Percentiles rank a stretch among this genome's conserved stretches.
Conservation (phyloP, 1,284 basidiomycete genomes). For the Pyrrhoderma lamaoense region DNA sequence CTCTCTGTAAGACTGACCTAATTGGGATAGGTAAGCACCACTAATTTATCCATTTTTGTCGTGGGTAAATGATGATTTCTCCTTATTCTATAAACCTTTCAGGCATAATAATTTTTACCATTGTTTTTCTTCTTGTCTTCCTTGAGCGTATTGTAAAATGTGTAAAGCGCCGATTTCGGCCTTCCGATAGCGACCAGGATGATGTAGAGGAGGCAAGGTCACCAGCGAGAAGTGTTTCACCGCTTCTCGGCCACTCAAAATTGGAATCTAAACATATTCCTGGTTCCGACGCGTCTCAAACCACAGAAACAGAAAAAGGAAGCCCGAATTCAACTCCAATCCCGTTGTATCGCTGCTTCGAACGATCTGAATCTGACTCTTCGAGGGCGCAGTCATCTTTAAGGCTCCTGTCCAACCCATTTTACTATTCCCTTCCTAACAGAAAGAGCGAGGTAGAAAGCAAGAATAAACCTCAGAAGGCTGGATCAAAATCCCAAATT, state of each 20-base stretch:
- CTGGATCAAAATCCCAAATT: neutral
- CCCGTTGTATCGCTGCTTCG: conserved; percentile 5
- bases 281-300: too few relatives aligned
- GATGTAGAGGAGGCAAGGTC: neutral
- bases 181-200: neutral
- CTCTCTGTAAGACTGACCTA: conserved; percentile 4
- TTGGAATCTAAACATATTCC: too few relatives aligned
- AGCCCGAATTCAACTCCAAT: too few relatives aligned
- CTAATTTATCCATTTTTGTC: too few relatives aligned
- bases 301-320: too few relatives aligned
- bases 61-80: neutral
- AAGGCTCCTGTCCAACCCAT: too few relatives aligned
- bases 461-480: too few relatives aligned
- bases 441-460: too few relatives aligned
- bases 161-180: neutral
- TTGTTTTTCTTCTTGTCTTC: conserved; percentile 5
- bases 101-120: conserved; percentile 2
- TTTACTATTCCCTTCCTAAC: too few relatives aligned
- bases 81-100: neutral
- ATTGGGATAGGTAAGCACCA: conserved; percentile 4
- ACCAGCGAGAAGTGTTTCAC: too few relatives aligned
- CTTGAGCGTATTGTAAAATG: conserved; percentile 6
- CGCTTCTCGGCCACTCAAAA: too few relatives aligned
- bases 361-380: conserved; percentile 1
- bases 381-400: too few relatives aligned